These are phyloP conservation scores for Scenedesmus sp. DNA, from an alignment of 163 green algal species.

Conservation along the genomic window DNA sequence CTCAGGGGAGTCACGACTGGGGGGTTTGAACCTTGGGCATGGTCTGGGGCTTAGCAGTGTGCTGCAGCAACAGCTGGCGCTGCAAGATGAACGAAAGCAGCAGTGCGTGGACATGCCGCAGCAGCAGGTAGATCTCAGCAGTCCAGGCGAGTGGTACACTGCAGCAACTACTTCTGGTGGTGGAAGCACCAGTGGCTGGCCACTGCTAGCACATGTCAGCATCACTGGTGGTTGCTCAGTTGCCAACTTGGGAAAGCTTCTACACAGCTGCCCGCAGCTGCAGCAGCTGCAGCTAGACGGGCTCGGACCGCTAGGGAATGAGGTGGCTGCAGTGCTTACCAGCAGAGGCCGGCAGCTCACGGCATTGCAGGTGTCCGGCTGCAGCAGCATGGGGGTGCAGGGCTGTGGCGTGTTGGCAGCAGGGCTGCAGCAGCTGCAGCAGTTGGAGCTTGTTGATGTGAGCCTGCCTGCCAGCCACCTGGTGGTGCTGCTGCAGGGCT, in stretches of 20 bases:
- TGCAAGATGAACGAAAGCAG: not conserved
- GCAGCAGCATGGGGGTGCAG: not conserved
- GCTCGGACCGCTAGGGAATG: not conserved
- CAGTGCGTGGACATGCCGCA: not conserved
- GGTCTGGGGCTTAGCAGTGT: not conserved
- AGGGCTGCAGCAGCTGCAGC: not conserved
- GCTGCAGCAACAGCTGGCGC: not conserved
- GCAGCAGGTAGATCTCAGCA: not conserved
- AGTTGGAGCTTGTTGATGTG: not conserved
- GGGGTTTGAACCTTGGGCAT: not conserved
- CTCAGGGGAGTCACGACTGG: not conserved
- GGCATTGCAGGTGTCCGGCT: not conserved
- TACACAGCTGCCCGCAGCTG: not conserved
- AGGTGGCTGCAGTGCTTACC: not conserved
- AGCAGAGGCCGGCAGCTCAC: not conserved
- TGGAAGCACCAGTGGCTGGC: not conserved
- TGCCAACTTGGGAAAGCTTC: not conserved
- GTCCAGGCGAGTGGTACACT: not conserved
- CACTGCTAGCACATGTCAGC: not conserved
- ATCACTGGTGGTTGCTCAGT: not conserved
- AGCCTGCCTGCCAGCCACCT: not conserved
- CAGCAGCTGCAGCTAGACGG: not conserved
- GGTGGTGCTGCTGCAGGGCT: not conserved
- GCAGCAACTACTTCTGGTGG: not conserved
- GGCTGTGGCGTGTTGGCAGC: not conserved